phyloP scores from a whole-genome alignment of 352 stramenopile species.

The Globisporangium lucens region DNA sequence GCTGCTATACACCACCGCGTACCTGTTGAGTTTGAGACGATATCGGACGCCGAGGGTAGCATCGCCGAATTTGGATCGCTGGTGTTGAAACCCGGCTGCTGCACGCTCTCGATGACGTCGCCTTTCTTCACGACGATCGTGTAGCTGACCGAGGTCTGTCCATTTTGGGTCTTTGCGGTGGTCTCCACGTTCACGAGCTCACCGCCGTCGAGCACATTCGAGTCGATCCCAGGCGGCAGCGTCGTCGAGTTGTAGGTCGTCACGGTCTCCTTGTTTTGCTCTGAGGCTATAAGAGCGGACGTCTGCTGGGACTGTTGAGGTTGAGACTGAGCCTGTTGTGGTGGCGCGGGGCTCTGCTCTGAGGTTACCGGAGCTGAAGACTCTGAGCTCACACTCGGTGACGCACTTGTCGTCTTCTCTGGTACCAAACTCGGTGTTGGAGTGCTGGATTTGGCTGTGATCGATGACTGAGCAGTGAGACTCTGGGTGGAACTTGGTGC shows the following conservation, averaged over 20 bases:
- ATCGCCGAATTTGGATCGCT: neutral
- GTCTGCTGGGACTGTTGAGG: neutral
- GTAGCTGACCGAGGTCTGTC: conserved; percentile 34
- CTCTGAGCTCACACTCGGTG: neutral
- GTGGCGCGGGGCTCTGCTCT: neutral
- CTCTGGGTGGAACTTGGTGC: neutral
- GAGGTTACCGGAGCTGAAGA: neutral
- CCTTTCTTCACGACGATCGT: conserved; percentile 36
- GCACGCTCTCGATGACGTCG: conserved; percentile 17
- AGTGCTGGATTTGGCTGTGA: conserved; percentile 2
- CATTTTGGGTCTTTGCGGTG: conserved; percentile 24
- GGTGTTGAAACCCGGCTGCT: conserved; percentile 16
- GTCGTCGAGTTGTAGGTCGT: conserved; percentile 36
- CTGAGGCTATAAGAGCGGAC: neutral
- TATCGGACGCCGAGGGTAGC: neutral
- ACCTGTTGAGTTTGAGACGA: conserved; percentile 9
- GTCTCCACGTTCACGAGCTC: conserved; percentile 37
- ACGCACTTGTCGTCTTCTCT: conserved; percentile 12
- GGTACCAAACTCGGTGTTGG: conserved; percentile 1
- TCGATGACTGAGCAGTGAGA: conserved; percentile 1
- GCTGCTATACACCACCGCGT: neutral
- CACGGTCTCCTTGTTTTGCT: conserved; percentile 15
- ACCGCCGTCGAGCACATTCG: conserved; percentile 31
- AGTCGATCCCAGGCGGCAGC: conserved; percentile 28
- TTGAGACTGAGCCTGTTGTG: neutral